phyloP scores from a whole-genome alignment of 2,329 filamentous ascomycete genomes.

The Lecanoromycetidae sp. region DNA sequence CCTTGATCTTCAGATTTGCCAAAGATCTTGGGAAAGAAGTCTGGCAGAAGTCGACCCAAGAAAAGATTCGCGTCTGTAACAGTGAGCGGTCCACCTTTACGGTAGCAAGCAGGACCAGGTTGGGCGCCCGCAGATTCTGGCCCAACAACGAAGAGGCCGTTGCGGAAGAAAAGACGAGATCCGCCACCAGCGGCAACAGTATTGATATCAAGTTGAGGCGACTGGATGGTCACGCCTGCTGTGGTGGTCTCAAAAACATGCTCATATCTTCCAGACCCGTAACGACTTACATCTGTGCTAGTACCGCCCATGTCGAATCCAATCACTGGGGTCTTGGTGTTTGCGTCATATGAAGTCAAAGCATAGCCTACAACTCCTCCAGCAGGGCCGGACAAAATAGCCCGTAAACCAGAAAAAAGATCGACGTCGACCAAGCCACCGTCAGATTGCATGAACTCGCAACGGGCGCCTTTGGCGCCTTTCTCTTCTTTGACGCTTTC shows the following conservation, averaged over 20 bases:
- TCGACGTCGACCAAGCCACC: slow-evolving; percentile 45
- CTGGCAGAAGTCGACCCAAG: slow-evolving; percentile 69
- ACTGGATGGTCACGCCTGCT: slow-evolving; percentile 86
- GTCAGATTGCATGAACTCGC: slow-evolving; percentile 92
- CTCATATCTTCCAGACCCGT: slow-evolving; percentile 73
- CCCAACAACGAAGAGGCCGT: slow-evolving; percentile 80
- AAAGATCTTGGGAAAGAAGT: slow-evolving; percentile 93
- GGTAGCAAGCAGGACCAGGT: slow-evolving; percentile 80
- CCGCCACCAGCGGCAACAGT: slow-evolving; percentile 79
- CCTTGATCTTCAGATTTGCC: slow-evolving; percentile 76
- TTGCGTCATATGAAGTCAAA: slow-evolving; percentile 74
- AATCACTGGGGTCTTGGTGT: slow-evolving; percentile 74
- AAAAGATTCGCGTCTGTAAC: slow-evolving; percentile 91
- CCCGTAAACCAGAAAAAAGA: slow-evolving; percentile 67
- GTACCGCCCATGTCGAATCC: slow-evolving; percentile 96
- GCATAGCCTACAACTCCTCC: slow-evolving; percentile 89
- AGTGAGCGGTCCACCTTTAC: slow-evolving; percentile 76
- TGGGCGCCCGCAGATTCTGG: slow-evolving; percentile 82
- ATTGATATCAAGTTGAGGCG: slow-evolving; percentile 86
- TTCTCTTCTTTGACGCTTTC: slow-evolving; percentile 57
- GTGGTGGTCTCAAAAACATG: slow-evolving; percentile 92
- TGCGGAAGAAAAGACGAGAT: slow-evolving; percentile 63
- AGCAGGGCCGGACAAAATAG: slow-evolving; percentile 81
- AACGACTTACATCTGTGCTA: slow-evolving; percentile 80
- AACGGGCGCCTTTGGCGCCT: slow-evolving; percentile 59